Conservation (phyloP, 2,329 filamentous ascomycete species). For the Pyrenophora graminea region DNA sequence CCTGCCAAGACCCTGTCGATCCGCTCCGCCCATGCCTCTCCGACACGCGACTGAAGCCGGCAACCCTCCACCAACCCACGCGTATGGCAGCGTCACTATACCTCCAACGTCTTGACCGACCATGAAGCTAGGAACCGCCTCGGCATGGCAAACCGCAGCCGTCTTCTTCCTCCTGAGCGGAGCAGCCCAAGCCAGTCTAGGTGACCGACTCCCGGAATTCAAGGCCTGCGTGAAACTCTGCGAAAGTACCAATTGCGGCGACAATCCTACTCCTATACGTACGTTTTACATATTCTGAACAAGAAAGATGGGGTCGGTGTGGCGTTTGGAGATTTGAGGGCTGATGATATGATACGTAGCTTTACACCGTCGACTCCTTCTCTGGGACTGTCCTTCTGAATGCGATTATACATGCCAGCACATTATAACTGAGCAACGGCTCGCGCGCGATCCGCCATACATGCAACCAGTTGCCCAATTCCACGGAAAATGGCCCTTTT, state of each 20-base stretch:
- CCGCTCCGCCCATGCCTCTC: not conserved
- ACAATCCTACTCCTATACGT: constrained; percentile 70
- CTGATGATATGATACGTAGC: constrained; percentile 56
- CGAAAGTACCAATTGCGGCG: constrained; percentile 75
- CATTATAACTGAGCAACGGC: constrained; percentile 76
- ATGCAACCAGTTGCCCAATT: constrained; percentile 79
- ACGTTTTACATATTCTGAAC: constrained; percentile 44
- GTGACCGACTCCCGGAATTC: constrained; percentile 87
- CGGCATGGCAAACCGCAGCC: constrained; percentile 32
- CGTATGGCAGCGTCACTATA: not conserved
- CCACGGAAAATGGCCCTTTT: constrained; percentile 98
- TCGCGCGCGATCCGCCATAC: constrained; percentile 67
- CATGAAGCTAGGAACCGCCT: constrained; percentile 35
- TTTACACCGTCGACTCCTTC: constrained; percentile 78
- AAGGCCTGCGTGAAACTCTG: constrained; percentile 85
- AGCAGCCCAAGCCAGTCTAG: constrained; percentile 68
- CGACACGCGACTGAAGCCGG: constrained; percentile 1
- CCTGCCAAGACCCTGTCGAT: constrained; percentile 14
- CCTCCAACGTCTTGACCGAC: constrained; percentile 1
- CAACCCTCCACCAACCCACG: not conserved
- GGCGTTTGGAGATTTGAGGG: no score
- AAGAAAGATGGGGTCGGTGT: no score
- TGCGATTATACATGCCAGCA: constrained; percentile 99
- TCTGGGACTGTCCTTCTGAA: constrained; percentile 91
- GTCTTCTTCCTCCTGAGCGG: constrained; percentile 36